Evolutionary conservation across 164 flowering plant genomes (phyloP).

Genomic region (Santalum album): DNA sequence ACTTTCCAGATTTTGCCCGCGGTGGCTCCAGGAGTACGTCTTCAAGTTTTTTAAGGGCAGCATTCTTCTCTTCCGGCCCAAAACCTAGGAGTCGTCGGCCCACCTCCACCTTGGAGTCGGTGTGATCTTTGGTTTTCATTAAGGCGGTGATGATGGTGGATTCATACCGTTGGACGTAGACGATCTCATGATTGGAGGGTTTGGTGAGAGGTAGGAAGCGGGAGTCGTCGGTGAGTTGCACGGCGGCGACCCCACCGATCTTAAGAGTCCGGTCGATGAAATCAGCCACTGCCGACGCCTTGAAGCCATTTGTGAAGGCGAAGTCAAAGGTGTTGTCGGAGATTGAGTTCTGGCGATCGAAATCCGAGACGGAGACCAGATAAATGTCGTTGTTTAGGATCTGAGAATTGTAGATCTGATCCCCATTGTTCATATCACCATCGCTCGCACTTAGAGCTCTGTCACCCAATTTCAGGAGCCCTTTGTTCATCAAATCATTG

Average conservation of each 20-base stretch:
- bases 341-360: slow-evolving; percentile 19
- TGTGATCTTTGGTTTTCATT: slow-evolving; percentile 21
- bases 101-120: background rate
- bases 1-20: slow-evolving; percentile 26
- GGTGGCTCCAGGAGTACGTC: slow-evolving; percentile 82
- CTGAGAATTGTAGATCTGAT: slow-evolving; percentile 1
- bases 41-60: slow-evolving; percentile 52
- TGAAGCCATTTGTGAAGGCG: slow-evolving; percentile 17
- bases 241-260: slow-evolving; percentile 38
- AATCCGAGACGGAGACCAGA: slow-evolving; percentile 20
- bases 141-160: slow-evolving; percentile 36
- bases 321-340: slow-evolving; percentile 33
- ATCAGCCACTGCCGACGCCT: slow-evolving; percentile 4
- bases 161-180: slow-evolving; percentile 43
- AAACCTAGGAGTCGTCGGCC: slow-evolving; percentile 10
- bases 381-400: slow-evolving; percentile 21
- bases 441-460: slow-evolving; percentile 29
- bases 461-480: slow-evolving; percentile 32
- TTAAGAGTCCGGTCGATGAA: slow-evolving; percentile 43
- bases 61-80: slow-evolving; percentile 36
- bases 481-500: slow-evolving; percentile 45
- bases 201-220: slow-evolving; percentile 12
- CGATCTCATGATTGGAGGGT: slow-evolving; percentile 40
- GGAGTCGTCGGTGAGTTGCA: slow-evolving; percentile 21
- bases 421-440: slow-evolving; percentile 7